Evolutionary conservation across 371 early-diverging fungal genomes (phyloP).

Genomic region (Lichtheimia ornata): DNA sequence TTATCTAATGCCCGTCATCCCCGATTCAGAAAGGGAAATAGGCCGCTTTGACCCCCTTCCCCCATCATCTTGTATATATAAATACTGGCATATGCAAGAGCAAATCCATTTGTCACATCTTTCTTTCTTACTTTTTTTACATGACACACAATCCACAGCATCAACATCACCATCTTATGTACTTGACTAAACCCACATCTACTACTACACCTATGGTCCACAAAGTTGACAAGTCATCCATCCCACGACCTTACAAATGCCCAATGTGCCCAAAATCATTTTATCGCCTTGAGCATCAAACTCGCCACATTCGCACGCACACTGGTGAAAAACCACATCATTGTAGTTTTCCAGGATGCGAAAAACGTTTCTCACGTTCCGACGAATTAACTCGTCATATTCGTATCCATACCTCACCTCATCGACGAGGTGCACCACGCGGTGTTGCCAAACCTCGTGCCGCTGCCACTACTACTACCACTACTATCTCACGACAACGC

Average conservation of each 20-base stretch:
- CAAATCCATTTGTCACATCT: conserved; percentile 2
- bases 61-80: neutral
- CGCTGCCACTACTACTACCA: neutral
- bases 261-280: conserved; percentile 71
- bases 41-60: conserved; percentile 15
- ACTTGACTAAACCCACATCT: neutral
- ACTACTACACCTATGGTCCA: neutral
- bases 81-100: conserved; percentile 2
- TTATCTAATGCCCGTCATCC: neutral
- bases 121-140: conserved; percentile 13
- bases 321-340: conserved; percentile 91
- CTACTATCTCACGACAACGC: conserved; percentile 5
- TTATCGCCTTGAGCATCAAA: conserved; percentile 78
- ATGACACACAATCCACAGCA: neutral
- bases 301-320: conserved; percentile 89
- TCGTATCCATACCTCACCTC: conserved; percentile 67
- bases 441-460: too few species aligned
- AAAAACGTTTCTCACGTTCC: conserved; percentile 85
- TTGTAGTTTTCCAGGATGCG: conserved; percentile 80
- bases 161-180: conserved; percentile 7
- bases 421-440: conserved; percentile 27
- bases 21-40: conserved; percentile 13
- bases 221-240: conserved; percentile 36
- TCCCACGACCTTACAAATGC: conserved; percentile 68
- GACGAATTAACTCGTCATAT: conserved; percentile 89